Evolutionary conservation across 164 flowering plant species (phyloP).

Genomic region (Stephania yunnanensis): DNA sequence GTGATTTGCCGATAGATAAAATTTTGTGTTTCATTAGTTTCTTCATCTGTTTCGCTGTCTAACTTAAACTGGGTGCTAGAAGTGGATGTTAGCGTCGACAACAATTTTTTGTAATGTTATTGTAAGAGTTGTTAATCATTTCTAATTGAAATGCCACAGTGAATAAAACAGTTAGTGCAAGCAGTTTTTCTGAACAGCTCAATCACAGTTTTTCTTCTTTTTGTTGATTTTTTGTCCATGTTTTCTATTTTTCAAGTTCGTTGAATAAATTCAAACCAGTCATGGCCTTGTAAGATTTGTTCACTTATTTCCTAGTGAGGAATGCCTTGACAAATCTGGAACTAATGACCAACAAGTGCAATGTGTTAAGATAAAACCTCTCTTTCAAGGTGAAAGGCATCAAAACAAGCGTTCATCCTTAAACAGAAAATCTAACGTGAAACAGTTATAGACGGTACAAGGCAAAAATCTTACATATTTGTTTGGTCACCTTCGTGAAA

Average conservation of each 20-base stretch:
- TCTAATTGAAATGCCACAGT: too few relatives aligned
- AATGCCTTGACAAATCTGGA: too few relatives aligned
- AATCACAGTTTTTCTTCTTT: background rate
- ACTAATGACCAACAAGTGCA: too few relatives aligned
- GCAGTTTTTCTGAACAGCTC: background rate
- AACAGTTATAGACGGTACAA: background rate
- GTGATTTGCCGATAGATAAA: constrained; percentile 6
- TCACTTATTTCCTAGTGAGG: too few relatives aligned
- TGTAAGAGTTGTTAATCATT: too few relatives aligned
- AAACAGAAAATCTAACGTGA: background rate
- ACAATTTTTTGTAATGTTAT: too few relatives aligned
- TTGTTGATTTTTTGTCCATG: background rate
- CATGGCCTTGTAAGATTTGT: too few relatives aligned
- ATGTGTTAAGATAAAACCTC: background rate
- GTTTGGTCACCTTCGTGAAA: background rate
- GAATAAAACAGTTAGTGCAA: too few relatives aligned
- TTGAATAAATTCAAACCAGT: too few relatives aligned
- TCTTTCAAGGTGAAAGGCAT: background rate
- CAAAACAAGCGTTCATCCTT: background rate
- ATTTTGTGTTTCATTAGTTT: background rate
- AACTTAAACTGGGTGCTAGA: background rate
- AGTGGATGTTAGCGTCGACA: too few relatives aligned
- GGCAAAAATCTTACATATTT: background rate
- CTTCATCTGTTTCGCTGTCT: background rate
- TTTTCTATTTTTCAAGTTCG: too few relatives aligned